phyloP scores from a whole-genome alignment of 805 yeast genomes.

The Clavispora carvajalis region DNA sequence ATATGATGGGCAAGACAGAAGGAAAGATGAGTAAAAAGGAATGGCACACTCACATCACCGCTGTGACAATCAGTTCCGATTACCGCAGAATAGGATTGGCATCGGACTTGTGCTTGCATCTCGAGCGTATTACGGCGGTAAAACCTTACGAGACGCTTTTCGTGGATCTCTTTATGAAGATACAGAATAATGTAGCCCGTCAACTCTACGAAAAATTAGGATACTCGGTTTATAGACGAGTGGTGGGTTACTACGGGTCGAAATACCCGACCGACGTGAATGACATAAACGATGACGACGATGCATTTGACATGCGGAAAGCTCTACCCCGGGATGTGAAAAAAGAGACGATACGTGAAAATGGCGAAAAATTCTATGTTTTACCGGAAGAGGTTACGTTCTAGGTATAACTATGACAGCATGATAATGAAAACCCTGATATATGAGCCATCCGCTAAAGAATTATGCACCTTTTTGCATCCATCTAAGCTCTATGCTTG shows the following conservation, averaged over 20 bases:
- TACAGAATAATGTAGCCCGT: slow-evolving; percentile 75
- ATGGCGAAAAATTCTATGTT: slow-evolving; percentile 58
- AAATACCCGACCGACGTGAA: slow-evolving; percentile 44
- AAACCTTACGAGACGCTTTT: slow-evolving; percentile 75
- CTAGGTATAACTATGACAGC: no score
- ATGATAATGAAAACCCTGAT: no score
- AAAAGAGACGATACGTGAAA: slow-evolving; percentile 47
- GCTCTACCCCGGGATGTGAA: slow-evolving; percentile 53
- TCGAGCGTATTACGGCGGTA: slow-evolving; percentile 68
- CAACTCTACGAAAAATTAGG: slow-evolving; percentile 83
- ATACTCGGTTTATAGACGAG: slow-evolving; percentile 78
- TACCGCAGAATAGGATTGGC: slow-evolving; percentile 87
- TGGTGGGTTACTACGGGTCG: slow-evolving; percentile 78
- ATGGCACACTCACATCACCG: slow-evolving; percentile 97
- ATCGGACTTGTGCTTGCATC: slow-evolving; percentile 63
- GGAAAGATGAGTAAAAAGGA: slow-evolving; percentile 61
- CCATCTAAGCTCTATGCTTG: no score
- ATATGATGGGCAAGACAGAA: slow-evolving; percentile 96
- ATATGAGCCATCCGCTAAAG: no score
- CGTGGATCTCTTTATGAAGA: slow-evolving; percentile 87
- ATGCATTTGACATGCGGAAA: slow-evolving; percentile 86
- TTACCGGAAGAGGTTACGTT: slow-evolving; percentile 65
- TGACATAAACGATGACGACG: slow-evolving; percentile 57
- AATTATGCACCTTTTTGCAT: no score
- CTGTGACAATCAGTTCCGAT: slow-evolving; percentile 81